Percentiles rank a stretch among this genome's conserved stretches.
These are phyloP conservation scores for Suillus placidus DNA, from an alignment of 768 basidiomycete genomes.

Conservation along the genomic window DNA sequence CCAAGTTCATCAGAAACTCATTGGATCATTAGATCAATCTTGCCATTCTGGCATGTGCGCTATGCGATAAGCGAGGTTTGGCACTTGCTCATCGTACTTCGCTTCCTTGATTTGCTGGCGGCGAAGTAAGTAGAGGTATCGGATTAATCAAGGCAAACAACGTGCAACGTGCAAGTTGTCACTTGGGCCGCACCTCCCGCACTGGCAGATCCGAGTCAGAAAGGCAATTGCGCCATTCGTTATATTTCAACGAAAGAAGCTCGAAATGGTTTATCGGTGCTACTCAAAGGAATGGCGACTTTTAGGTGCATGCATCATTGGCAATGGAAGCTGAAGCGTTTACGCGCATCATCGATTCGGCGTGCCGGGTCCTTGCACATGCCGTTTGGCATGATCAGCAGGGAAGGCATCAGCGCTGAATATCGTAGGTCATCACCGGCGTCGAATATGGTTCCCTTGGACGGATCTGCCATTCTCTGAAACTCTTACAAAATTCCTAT, in stretches of 20 bases:
- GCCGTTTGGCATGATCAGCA: not conserved
- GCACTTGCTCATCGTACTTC: not conserved
- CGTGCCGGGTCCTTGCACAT: not conserved
- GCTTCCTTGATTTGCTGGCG: slow-evolving; percentile 2
- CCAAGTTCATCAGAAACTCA: not conserved
- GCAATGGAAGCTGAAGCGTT: no score
- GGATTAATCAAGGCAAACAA: not conserved
- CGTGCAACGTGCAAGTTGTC: not conserved
- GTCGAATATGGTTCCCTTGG: not conserved
- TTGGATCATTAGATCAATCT: not conserved
- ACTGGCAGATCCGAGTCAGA: not conserved
- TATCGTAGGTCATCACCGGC: not conserved
- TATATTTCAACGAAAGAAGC: not conserved
- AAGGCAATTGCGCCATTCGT: not conserved
- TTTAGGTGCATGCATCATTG: no score
- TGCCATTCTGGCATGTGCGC: not conserved
- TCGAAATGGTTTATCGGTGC: slow-evolving; percentile 3
- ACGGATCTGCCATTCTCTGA: not conserved
- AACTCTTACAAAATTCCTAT: no score
- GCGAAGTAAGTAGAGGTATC: not conserved
- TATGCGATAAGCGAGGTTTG: not conserved
- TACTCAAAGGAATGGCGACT: not conserved
- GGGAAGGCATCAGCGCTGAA: not conserved
- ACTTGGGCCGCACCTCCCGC: not conserved
- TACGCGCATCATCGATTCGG: not conserved